phyloP scores from a whole-genome alignment of 163 green algal species.

The Chlamydomonas reinhardtii region DNA sequence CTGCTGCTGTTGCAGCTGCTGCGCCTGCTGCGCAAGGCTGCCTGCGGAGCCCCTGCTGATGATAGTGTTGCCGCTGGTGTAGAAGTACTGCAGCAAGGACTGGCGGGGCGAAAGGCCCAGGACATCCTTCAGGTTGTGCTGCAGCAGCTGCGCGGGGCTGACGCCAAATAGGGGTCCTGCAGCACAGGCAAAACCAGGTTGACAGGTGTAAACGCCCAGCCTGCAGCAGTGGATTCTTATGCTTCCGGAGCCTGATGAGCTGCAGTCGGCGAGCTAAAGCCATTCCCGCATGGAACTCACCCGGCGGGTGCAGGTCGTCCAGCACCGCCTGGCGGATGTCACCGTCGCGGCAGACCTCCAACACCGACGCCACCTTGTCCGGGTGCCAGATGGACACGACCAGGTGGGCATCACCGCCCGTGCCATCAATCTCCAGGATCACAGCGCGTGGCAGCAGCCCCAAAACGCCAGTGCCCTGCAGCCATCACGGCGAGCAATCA shows the following conservation, averaged over 20 bases:
- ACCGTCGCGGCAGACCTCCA: neutral
- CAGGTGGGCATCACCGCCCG: neutral
- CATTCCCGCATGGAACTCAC: too few species aligned
- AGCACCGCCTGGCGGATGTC: neutral
- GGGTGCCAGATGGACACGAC: neutral
- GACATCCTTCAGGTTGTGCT: neutral
- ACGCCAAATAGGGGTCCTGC: neutral
- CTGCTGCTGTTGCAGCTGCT: neutral
- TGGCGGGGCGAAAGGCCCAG: neutral
- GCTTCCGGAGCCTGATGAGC: too few species aligned
- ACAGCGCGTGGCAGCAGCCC: neutral
- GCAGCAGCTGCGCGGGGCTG: neutral
- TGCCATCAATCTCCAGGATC: constrained; percentile 1
- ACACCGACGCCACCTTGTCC: neutral
- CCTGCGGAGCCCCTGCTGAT: too few species aligned
- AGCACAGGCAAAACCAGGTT: neutral
- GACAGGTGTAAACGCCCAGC: too few species aligned
- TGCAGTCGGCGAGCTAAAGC: too few species aligned
- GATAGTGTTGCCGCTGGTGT: too few species aligned
- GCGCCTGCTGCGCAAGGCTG: too few species aligned
- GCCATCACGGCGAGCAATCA: too few species aligned
- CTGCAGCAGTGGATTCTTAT: too few species aligned
- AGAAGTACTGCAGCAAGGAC: neutral
- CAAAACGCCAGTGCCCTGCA: neutral
- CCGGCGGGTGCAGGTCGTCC: constrained; percentile 1